A percentile compares a stretch with the other conserved stretches of the same genome.
These are phyloP conservation scores for Rubus idaeus DNA, from an alignment of 306 rosid species.

Conservation along the genomic window DNA sequence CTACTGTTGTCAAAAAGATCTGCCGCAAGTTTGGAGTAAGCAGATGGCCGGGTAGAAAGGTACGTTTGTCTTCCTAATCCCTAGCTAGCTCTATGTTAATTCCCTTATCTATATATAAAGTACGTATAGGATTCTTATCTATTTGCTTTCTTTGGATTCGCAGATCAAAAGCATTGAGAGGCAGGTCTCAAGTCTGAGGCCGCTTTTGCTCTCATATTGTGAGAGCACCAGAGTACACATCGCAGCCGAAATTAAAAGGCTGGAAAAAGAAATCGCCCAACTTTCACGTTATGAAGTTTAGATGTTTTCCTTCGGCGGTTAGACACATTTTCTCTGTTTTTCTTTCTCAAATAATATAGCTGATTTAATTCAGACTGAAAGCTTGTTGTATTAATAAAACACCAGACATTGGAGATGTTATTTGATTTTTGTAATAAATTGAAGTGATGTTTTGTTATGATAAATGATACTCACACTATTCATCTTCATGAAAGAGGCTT, in stretches of 20 bases:
- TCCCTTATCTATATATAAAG: not conserved
- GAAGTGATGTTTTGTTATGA: too few species aligned
- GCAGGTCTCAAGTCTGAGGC: conserved; percentile 32
- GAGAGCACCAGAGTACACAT: conserved; percentile 28
- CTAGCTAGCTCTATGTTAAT: not conserved
- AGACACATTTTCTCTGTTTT: too few species aligned
- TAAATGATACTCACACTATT: too few species aligned
- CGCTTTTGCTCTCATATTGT: conserved; percentile 12
- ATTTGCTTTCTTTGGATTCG: not conserved
- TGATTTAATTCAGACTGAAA: not conserved
- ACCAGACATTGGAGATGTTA: too few species aligned
- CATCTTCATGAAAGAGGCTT: too few species aligned
- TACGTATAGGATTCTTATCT: not conserved
- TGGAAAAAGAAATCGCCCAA: conserved; percentile 31
- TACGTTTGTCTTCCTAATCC: not conserved
- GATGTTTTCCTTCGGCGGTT: too few species aligned
- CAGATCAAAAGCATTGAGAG: conserved; percentile 51
- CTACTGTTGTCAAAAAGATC: conserved; percentile 56
- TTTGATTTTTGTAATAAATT: too few species aligned
- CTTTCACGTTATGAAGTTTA: not conserved
- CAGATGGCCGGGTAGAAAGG: conserved; percentile 89
- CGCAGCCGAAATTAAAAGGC: conserved; percentile 42
- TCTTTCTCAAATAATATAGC: too few species aligned
- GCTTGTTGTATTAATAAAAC: too few species aligned
- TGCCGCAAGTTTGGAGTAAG: conserved; percentile 47